Percentiles rank a stretch among this genome's conserved stretches.
Conservation (phyloP, 305 asterid species). For the Andrographis paniculata region DNA sequence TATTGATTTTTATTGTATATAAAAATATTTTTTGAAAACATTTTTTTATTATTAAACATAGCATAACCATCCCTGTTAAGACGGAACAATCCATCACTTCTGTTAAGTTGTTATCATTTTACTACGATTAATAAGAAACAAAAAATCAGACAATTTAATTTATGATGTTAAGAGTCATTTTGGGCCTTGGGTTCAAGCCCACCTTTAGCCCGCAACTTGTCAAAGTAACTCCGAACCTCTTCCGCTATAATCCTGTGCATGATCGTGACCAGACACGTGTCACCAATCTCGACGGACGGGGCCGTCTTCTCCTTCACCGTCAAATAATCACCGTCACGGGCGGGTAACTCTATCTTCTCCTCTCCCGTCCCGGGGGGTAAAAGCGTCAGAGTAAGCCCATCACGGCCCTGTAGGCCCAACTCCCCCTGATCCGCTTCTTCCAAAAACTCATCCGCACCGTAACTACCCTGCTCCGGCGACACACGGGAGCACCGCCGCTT, state of each 20-base stretch:
- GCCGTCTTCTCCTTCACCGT: slow-evolving; percentile 4
- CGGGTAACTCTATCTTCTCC: slow-evolving; percentile 8
- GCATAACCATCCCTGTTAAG: too few relatives aligned
- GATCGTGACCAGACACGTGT: slow-evolving; percentile 31
- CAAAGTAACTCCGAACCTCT: slow-evolving; percentile 51
- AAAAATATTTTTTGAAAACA: too few relatives aligned
- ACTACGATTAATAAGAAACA: too few relatives aligned
- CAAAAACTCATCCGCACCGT: slow-evolving; percentile 21
- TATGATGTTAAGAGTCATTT: not conserved
- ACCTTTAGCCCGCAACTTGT: slow-evolving; percentile 33
- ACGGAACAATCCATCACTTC: too few relatives aligned
- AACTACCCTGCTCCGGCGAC: slow-evolving; percentile 38
- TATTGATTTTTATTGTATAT: too few relatives aligned
- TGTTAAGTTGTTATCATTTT: too few relatives aligned
- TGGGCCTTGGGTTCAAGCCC: slow-evolving; percentile 20
- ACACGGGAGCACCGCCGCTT: slow-evolving; percentile 35
- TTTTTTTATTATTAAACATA: too few relatives aligned
- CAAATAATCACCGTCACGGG: slow-evolving; percentile 8
- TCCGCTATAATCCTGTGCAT: slow-evolving; percentile 57
- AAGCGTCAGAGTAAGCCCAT: slow-evolving; percentile 31
- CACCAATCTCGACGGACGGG: slow-evolving; percentile 27
- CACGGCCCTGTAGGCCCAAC: slow-evolving; percentile 20
- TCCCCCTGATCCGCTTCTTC: slow-evolving; percentile 17
- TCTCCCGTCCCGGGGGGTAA: slow-evolving; percentile 32
- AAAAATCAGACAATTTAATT: too few relatives aligned